A percentile compares a stretch with the other conserved stretches of the same genome.
phyloP scores from a whole-genome alignment of 257 asterid species.

The Solanum sitiens region DNA sequence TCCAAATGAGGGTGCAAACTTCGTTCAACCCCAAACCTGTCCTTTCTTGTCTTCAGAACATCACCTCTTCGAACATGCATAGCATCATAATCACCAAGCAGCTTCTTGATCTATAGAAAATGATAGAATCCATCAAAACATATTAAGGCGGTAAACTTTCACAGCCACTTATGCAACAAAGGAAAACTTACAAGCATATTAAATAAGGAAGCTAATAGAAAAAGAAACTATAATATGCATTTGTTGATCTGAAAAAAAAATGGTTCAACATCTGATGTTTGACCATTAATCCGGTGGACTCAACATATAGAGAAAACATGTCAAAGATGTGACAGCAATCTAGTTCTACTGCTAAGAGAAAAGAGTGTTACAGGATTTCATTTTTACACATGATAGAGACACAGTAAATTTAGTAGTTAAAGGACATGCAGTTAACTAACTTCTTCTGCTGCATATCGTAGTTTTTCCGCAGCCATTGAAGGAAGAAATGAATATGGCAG shows the following conservation, averaged over 20 bases:
- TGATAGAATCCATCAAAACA: not conserved
- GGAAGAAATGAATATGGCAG: conserved; percentile 89
- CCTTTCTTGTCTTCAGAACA: conserved; percentile 75
- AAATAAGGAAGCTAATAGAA: not conserved
- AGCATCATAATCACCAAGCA: conserved; percentile 88
- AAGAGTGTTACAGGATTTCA: not conserved
- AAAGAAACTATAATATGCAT: not conserved
- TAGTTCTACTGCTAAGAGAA: not conserved
- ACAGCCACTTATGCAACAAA: not conserved
- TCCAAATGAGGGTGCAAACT: conserved; percentile 85
- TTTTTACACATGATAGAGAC: not conserved
- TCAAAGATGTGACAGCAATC: not conserved
- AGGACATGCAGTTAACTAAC: conserved; percentile 19
- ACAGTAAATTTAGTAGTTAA: not conserved
- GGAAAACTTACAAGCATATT: not conserved
- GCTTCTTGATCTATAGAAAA: conserved; percentile 53
- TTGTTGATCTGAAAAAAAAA: not conserved
- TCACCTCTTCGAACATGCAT: conserved; percentile 98
- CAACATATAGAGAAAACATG: not conserved
- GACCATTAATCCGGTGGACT: not conserved
- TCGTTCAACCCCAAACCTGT: conserved; percentile 73
- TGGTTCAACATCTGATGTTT: not conserved
- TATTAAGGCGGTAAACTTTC: not conserved
- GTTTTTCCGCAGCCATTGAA: conserved; percentile 74
- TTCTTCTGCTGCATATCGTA: conserved; percentile 70